A percentile compares a stretch with the other conserved stretches of the same genome.
Conservation (phyloP, 768 basidiomycete genomes). For the Agaricus blazei region DNA sequence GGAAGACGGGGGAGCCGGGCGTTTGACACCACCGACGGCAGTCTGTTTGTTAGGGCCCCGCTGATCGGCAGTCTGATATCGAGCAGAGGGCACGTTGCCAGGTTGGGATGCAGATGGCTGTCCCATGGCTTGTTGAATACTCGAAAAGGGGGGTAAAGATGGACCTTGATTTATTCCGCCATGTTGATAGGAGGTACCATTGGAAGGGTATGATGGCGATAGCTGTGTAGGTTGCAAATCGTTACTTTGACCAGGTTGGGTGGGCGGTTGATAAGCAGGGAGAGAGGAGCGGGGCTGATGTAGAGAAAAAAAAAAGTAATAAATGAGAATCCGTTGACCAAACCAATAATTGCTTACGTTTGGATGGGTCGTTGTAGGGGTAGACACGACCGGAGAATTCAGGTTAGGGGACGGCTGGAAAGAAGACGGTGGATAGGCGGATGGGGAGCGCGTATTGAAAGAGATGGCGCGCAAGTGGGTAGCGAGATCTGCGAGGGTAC, state of each 20-base stretch:
- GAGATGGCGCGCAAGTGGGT: conserved; percentile 63
- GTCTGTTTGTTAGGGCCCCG: conserved; percentile 27
- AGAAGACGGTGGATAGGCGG: conserved; percentile 49
- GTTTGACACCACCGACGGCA: conserved; percentile 41
- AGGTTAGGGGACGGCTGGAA: conserved; percentile 63
- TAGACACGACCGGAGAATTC: conserved; percentile 52
- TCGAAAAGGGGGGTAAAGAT: conserved; percentile 68
- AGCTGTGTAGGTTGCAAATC: conserved; percentile 42
- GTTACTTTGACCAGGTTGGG: conserved; percentile 20
- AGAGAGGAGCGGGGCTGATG: conserved; percentile 32
- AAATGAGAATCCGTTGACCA: conserved; percentile 15
- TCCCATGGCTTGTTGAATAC: conserved; percentile 51
- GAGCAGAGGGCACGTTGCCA: conserved; percentile 52
- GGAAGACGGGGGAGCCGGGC: conserved; percentile 58
- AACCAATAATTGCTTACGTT: conserved; percentile 32
- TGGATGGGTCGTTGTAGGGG: conserved; percentile 39
- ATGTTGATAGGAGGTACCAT: conserved; percentile 30
- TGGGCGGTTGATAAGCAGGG: conserved; percentile 28
- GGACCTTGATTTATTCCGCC: conserved; percentile 36
- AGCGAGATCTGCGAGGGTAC: conserved; percentile 74
- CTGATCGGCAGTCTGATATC: conserved; percentile 44
- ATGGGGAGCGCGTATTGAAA: conserved; percentile 56
- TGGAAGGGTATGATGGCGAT: conserved; percentile 35
- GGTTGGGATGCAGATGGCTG: conserved; percentile 33
- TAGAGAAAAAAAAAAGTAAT: conserved; percentile 23